These are phyloP conservation scores for Fusarium annulatum DNA, from an alignment of 2,329 filamentous ascomycete species.

Conservation along the genomic window DNA sequence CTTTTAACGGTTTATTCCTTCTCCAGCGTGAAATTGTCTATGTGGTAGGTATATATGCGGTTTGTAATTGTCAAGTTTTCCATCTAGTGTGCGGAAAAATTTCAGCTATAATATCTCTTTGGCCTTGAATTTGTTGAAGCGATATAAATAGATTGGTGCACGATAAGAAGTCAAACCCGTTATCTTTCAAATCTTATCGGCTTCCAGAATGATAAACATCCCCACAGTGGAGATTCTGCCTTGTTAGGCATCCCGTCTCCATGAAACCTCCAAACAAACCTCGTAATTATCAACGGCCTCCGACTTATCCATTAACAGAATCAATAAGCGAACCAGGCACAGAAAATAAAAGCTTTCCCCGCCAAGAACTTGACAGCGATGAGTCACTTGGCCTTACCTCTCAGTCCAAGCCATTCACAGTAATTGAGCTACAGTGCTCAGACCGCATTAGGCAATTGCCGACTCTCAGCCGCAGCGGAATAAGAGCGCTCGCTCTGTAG, in stretches of 20 bases:
- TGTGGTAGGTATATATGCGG: background rate
- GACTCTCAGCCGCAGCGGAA: conserved; percentile 28
- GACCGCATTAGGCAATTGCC: conserved; percentile 11
- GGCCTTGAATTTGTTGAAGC: fast-evolving
- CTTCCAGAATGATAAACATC: background rate
- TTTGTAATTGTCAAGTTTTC: fast-evolving
- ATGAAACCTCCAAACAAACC: background rate
- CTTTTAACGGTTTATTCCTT: background rate
- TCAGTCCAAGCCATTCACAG: background rate
- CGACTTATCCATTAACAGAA: background rate
- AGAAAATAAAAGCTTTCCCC: background rate
- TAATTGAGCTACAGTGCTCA: conserved; percentile 1
- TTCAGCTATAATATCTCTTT: too few relatives aligned
- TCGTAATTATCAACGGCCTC: background rate
- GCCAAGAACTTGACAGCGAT: background rate
- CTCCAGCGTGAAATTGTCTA: fast-evolving
- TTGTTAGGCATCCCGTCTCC: background rate
- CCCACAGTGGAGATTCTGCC: background rate
- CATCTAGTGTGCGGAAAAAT: too few relatives aligned
- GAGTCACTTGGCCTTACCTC: background rate
- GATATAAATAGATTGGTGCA: background rate
- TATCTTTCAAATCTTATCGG: background rate
- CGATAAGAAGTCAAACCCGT: background rate
- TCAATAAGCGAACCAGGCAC: background rate
- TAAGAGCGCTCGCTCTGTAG: background rate